Evolutionary conservation across 2,329 filamentous ascomycete genomes (phyloP), one percentile per base, ranked within the genome.

Genomic region (Colletotrichum cereale): DNA sequence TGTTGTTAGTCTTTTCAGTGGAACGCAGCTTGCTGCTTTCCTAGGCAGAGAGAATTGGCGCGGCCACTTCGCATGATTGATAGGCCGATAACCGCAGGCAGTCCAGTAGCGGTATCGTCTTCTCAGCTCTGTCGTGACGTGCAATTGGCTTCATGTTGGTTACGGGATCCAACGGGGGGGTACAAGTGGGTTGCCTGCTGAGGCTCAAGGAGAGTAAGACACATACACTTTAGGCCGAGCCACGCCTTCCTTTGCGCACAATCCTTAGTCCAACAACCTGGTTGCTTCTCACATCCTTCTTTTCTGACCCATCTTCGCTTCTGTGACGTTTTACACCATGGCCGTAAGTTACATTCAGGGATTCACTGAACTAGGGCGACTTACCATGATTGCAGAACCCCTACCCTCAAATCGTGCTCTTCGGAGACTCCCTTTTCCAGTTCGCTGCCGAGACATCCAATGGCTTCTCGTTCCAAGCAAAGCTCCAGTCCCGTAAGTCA

Each of bases 391-490:
- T 26, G 48, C 40, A 73, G 72, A 73, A 70, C 58, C 70, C 70
- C 3, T 92, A 92, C 77, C 90, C 92, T 60, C 93, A 95, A 78
- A 86, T 95, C 76, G 85, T 98, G 73, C 89, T 98, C 31, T 93
- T 98, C 73, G 96, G 96, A 66, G 96, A 98, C 83, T 97, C 94
- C 40, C 91, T 98, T 73, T 91, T 96, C 60, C 91, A 98, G 78
- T 85, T 87, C 52, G 88, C 90, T 2, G 88, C 88, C 74, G 85
- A 87, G 44, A 84, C 90, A 60, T 82, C 87, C 14, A 83, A 89
- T 67, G 93, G 92, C 21, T 96, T 95, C 80, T 93, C 88, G 0
- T 93, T 97, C 76, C 89, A 91, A 69, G 88, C 92, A 29, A 90
- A 89, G 21, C 84, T 97, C 3, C 90, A 95, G 78, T 82, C 89